These are phyloP conservation scores for Lasiosphaeris hirsuta DNA, from an alignment of 495 filamentous ascomycete species.

Conservation along the genomic window DNA sequence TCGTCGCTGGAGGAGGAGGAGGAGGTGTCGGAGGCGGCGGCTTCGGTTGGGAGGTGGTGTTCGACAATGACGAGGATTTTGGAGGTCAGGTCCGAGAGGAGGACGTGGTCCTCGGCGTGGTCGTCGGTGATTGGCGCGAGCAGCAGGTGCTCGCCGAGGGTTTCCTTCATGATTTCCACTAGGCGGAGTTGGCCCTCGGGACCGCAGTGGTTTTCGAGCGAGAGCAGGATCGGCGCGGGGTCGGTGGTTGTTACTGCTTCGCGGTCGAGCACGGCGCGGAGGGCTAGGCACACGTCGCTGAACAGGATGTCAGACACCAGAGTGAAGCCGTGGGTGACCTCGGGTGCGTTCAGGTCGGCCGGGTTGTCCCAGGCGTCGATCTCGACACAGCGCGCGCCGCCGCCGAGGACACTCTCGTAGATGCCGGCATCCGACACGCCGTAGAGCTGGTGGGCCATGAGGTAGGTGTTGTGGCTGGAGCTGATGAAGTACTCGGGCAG, in stretches of 20 bases:
- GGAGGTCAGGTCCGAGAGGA: slow-evolving; percentile 43
- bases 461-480: slow-evolving; percentile 78
- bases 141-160: slow-evolving; percentile 50
- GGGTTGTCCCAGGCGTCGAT: slow-evolving; percentile 56
- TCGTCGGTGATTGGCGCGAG: slow-evolving; percentile 41
- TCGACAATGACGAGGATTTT: slow-evolving; percentile 57
- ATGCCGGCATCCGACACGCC: slow-evolving; percentile 44
- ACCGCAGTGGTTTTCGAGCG: slow-evolving; percentile 53
- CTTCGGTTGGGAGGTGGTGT: slow-evolving; percentile 49
- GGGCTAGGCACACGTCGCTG: slow-evolving; percentile 49
- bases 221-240: slow-evolving; percentile 50
- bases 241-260: slow-evolving; percentile 30
- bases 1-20: slow-evolving; percentile 32
- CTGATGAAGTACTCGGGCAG: slow-evolving; percentile 57
- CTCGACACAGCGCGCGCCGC: slow-evolving; percentile 54
- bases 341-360: slow-evolving; percentile 47
- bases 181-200: slow-evolving; percentile 45
- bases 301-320: slow-evolving; percentile 54
- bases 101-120: slow-evolving; percentile 45
- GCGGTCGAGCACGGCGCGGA: slow-evolving; percentile 46
- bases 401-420: slow-evolving; percentile 46
- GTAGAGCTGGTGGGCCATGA: slow-evolving; percentile 52
- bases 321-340: slow-evolving; percentile 56
- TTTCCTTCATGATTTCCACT: slow-evolving; percentile 51
- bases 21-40: slow-evolving; percentile 22